Evolutionary conservation across 495 filamentous ascomycete species (phyloP).

Genomic region (Penicillium arizonense): DNA sequence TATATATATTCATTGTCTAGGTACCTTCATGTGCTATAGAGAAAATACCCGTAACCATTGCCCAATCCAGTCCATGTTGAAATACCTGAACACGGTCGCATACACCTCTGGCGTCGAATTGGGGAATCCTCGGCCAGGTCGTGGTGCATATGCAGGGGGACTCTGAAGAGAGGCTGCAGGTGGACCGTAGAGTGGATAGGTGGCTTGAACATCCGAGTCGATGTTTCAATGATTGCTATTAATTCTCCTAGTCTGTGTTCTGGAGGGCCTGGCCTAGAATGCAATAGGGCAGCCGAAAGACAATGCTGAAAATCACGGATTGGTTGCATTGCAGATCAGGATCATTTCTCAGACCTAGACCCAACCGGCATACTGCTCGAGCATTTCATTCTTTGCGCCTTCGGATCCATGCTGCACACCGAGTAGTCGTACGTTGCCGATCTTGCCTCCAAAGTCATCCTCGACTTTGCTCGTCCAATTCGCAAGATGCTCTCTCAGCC

Average conservation of each 20-base stretch:
- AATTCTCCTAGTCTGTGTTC: slow-evolving; percentile 1
- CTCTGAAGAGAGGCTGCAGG: slow-evolving; percentile 1
- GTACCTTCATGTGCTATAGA: neutral
- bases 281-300: slow-evolving; percentile 5
- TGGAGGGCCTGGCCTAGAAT: slow-evolving; percentile 3
- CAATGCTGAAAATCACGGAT: neutral
- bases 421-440: slow-evolving; percentile 72
- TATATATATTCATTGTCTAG: neutral
- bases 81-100: slow-evolving; percentile 14
- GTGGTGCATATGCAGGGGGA: slow-evolving; percentile 15
- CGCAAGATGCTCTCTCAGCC: slow-evolving; percentile 60
- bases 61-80: slow-evolving; percentile 9
- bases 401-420: slow-evolving; percentile 85
- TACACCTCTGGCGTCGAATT: slow-evolving; percentile 1
- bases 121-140: slow-evolving; percentile 2
- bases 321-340: neutral
- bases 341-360: slow-evolving; percentile 21
- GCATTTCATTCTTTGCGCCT: slow-evolving; percentile 68
- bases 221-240: slow-evolving; percentile 8
- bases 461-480: slow-evolving; percentile 58
- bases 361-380: slow-evolving; percentile 64
- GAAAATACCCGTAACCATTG: neutral
- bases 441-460: slow-evolving; percentile 55
- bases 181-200: neutral
- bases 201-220: slow-evolving; percentile 8